Conservation (phyloP, 2,329 filamentous ascomycete genomes). For the Stemphylium vesicarium region DNA sequence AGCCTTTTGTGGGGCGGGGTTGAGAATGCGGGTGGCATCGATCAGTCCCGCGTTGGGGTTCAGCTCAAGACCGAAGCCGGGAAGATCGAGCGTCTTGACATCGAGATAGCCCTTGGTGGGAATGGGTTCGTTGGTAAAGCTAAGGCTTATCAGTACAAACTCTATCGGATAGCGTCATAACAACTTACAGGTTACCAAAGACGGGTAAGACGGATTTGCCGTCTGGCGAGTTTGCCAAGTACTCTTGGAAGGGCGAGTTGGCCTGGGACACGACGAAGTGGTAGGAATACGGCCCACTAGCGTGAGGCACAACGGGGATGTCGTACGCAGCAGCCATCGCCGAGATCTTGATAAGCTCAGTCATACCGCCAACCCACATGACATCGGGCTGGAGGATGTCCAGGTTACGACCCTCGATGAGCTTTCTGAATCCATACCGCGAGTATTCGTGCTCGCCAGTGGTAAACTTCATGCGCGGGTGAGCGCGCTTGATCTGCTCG, state of each 20-base stretch:
- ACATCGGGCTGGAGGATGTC: constrained; percentile 96
- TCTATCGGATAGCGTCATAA: constrained; percentile 40
- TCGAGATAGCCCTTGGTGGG: constrained; percentile 77
- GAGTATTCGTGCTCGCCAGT: constrained; percentile 97
- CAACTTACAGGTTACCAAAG: constrained; percentile 90
- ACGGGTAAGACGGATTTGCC: constrained; percentile 89
- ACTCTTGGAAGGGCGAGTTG: constrained; percentile 95
- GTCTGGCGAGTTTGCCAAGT: constrained; percentile 90
- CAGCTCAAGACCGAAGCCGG: constrained; percentile 86
- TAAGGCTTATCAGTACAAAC: neutral
- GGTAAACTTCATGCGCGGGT: constrained; percentile 90
- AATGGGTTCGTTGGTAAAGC: constrained; percentile 18
- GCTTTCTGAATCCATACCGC: constrained; percentile 90
- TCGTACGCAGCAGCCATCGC: constrained; percentile 92
- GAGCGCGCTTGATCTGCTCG: constrained; percentile 85
- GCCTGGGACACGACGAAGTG: constrained; percentile 94
- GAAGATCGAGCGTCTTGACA: constrained; percentile 80
- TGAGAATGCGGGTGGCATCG: constrained; percentile 74
- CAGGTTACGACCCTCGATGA: constrained; percentile 87
- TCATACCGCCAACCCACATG: constrained; percentile 96
- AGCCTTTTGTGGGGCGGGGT: constrained; percentile 62
- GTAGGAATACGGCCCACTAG: constrained; percentile 92
- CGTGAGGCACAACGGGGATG: constrained; percentile 93
- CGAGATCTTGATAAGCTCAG: constrained; percentile 86
- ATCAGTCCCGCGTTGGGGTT: constrained; percentile 84